Evolutionary conservation across 495 filamentous ascomycete genomes (phyloP), one percentile per base, ranked within the genome.

Genomic region (Aspergillus funiculosus): DNA sequence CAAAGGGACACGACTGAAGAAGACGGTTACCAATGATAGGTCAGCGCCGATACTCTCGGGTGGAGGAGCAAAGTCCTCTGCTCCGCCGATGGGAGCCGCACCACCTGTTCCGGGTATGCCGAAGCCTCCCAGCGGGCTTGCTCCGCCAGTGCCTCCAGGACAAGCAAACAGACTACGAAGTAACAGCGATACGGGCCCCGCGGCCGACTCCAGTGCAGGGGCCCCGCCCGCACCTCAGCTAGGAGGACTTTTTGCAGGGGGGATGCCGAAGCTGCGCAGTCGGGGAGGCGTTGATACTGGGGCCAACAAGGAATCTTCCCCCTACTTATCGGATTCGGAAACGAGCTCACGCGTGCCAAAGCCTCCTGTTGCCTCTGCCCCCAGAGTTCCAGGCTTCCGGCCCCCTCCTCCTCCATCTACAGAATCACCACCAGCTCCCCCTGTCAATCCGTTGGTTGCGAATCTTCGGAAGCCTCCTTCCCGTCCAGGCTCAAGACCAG

Each of bases 241-340:
- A 25, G 90, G 73, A 6, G 92, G 94, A 3, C 64, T 98, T 19
- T 94, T 98, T 57, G 89, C 87, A 6, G 89, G 89, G 22, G 94
- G 91, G 22, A 97, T 97, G 75, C 92, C 92, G 2, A 97, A 95
- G 68, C 58, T 98, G 51, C 82, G 84, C 62, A 95, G 89, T 67
- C 81, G 86, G 8, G 89, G 85, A 19, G 92, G 91, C 15, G 73
- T 98, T 43, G 81, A 94, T 63, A 96, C 92, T 9, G 91, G 91
- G 62, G 89, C 88, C 52, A 83, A 73, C 57, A 77, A 72, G 54
- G 82, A 83, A 35, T 79, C 46, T 0, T 48, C 88, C 17, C 76
- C 86, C 41, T 92, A 95, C 56, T 69, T 83, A 18, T 88, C 87
- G 25, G 88, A 94, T 51, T 79, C 85, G 9, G 87, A 94, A 52